These are phyloP conservation scores for Suhomyces faveliae DNA, from an alignment of 805 yeast species.

Conservation along the genomic window DNA sequence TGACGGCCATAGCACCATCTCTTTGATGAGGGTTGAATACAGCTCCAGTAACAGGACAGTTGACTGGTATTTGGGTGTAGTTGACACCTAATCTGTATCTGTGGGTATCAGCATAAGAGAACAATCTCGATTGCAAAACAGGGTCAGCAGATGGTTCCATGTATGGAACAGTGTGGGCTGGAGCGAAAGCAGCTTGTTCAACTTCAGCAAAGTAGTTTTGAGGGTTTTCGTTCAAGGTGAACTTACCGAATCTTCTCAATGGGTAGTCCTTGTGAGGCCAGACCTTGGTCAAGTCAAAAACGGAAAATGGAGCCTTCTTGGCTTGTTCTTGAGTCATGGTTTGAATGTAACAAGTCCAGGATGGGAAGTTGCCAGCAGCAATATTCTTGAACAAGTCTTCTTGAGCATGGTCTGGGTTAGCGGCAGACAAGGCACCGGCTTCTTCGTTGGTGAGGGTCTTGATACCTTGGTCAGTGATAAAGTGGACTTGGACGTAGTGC, in stretches of 20 bases:
- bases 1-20: conserved; percentile 71
- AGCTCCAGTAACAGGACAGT: conserved; percentile 61
- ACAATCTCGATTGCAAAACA: conserved; percentile 71
- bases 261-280: conserved; percentile 61
- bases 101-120: conserved; percentile 75
- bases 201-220: conserved; percentile 46
- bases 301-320: conserved; percentile 70
- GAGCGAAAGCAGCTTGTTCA: conserved; percentile 64
- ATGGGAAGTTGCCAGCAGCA: conserved; percentile 73
- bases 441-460: conserved; percentile 58
- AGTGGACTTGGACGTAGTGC: conserved; percentile 77
- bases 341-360: conserved; percentile 85
- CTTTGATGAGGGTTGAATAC: conserved; percentile 66
- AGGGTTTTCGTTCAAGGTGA: conserved; percentile 55
- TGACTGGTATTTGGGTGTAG: conserved; percentile 66
- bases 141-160: conserved; percentile 78
- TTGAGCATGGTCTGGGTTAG: conserved; percentile 80
- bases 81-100: conserved; percentile 73
- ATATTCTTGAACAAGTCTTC: conserved; percentile 78
- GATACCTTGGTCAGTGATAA: conserved; percentile 63
- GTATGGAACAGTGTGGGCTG: conserved; percentile 71
- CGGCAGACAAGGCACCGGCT: conserved; percentile 65
- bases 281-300: conserved; percentile 81
- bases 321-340: conserved; percentile 85
- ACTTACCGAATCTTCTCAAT: conserved; percentile 52